phyloP scores from a whole-genome alignment of 805 yeast genomes.

The Ogataea salicorniae region DNA sequence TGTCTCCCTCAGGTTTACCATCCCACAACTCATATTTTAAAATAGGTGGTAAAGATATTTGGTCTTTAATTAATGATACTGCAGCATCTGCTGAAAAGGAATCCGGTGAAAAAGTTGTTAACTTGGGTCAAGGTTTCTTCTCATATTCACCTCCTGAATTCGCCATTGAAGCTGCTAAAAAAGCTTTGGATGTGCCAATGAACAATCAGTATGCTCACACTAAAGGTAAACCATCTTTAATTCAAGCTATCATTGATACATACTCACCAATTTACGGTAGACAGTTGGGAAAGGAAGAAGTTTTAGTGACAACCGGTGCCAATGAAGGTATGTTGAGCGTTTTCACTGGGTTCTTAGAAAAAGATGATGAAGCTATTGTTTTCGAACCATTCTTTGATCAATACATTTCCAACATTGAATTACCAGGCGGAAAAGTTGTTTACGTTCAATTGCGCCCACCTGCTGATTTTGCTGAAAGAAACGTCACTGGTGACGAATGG shows the following conservation, averaged over 20 bases:
- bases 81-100: conserved; percentile 77
- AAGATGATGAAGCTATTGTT: conserved; percentile 93
- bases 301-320: conserved; percentile 92
- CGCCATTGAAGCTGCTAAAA: conserved; percentile 75
- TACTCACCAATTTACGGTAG: conserved; percentile 67
- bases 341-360: conserved; percentile 76
- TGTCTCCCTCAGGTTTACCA: conserved; percentile 25
- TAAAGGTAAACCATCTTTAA: conserved; percentile 73
- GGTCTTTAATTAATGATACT: conserved; percentile 93
- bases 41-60: conserved; percentile 78
- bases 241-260: conserved; percentile 62
- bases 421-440: conserved; percentile 88
- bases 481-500: conserved; percentile 85
- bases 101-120: conserved; percentile 72
- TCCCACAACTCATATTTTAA: conserved; percentile 64
- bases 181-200: conserved; percentile 66
- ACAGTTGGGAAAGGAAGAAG: conserved; percentile 49
- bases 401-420: conserved; percentile 87
- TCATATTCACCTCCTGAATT: conserved; percentile 95
- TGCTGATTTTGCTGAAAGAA: conserved; percentile 51
- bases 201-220: conserved; percentile 93
- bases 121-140: conserved; percentile 96
- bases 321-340: conserved; percentile 90
- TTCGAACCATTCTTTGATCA: conserved; percentile 97
- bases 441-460: conserved; percentile 89